Percentiles rank a stretch among this genome's conserved stretches.
phyloP scores from a whole-genome alignment of 2,329 filamentous ascomycete species.

The Fusarium cyanostomum region DNA sequence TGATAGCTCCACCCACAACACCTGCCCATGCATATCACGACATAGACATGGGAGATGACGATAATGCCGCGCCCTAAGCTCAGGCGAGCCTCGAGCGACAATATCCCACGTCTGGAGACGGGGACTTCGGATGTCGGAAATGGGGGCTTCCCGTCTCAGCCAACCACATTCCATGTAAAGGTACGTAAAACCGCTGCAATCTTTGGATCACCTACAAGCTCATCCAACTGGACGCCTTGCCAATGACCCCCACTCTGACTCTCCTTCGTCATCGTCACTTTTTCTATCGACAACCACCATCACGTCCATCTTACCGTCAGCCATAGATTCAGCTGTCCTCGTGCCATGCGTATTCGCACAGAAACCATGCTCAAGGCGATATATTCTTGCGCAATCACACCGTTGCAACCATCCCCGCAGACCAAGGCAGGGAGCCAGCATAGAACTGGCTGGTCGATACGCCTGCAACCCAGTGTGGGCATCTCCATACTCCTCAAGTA shows the following conservation, averaged over 20 bases:
- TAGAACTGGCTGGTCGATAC: conserved; percentile 68
- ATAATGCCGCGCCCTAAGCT: conserved; percentile 11
- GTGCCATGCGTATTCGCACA: too few relatives aligned
- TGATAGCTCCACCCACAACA: conserved; percentile 32
- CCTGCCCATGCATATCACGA: conserved; percentile 39
- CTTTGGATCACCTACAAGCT: background rate
- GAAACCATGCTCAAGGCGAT: too few relatives aligned
- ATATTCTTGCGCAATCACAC: conserved; percentile 55
- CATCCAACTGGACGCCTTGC: background rate
- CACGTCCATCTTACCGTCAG: background rate
- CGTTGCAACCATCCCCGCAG: conserved; percentile 53
- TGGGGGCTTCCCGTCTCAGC: background rate
- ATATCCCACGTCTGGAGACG: conserved; percentile 20
- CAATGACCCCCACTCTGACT: conserved; percentile 24
- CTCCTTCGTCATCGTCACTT: conserved; percentile 7
- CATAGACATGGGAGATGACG: conserved; percentile 38
- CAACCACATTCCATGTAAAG: conserved; percentile 15
- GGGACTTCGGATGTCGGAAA: conserved; percentile 33
- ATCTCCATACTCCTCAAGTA: conserved; percentile 65
- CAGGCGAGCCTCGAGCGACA: background rate
- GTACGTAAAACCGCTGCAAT: conserved; percentile 17
- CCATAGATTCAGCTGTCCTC: too few relatives aligned
- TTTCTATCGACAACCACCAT: conserved; percentile 15
- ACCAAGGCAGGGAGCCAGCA: conserved; percentile 59
- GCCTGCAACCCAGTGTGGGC: conserved; percentile 58